Conservation (phyloP, 305 asterid species). For the Fraxinus ornus region DNA sequence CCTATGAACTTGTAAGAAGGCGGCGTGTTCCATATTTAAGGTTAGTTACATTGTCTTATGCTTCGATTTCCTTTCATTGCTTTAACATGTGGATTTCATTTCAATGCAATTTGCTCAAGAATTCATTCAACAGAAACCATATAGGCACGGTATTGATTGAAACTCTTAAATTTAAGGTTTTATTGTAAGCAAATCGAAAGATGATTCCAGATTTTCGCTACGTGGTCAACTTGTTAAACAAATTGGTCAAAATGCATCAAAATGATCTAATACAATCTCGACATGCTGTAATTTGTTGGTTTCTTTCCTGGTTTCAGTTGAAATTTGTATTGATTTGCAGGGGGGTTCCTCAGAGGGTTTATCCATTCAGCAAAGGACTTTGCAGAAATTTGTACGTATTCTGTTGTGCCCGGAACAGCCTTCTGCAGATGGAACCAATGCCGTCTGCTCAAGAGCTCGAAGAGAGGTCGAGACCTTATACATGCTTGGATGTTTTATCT, state of each 20-base stretch:
- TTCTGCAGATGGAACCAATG: conserved; percentile 59
- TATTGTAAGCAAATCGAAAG: neutral
- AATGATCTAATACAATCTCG: neutral
- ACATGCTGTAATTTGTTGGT: neutral
- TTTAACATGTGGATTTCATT: conserved; percentile 3
- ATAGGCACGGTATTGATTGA: neutral
- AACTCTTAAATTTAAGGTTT: neutral
- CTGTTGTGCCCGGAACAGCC: conserved; percentile 54
- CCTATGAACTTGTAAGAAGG: conserved; percentile 89
- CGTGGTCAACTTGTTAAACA: neutral
- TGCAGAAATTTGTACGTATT: conserved; percentile 72
- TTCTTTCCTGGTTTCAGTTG: conserved; percentile 3
- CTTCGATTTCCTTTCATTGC: neutral
- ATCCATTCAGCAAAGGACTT: conserved; percentile 80
- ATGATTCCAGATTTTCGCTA: neutral
- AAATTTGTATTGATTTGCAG: conserved; percentile 42
- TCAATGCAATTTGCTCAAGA: neutral
- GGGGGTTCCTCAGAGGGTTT: conserved; percentile 82
- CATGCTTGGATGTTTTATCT: conserved; percentile 57
- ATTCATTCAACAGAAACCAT: neutral
- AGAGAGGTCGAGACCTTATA: conserved; percentile 66
- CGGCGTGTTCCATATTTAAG: conserved; percentile 76
- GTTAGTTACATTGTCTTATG: conserved; percentile 37
- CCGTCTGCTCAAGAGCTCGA: conserved; percentile 68
- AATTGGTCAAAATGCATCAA: neutral